Evolutionary conservation across 768 basidiomycete species (phyloP).

Genomic region (Megacollybia marginata): DNA sequence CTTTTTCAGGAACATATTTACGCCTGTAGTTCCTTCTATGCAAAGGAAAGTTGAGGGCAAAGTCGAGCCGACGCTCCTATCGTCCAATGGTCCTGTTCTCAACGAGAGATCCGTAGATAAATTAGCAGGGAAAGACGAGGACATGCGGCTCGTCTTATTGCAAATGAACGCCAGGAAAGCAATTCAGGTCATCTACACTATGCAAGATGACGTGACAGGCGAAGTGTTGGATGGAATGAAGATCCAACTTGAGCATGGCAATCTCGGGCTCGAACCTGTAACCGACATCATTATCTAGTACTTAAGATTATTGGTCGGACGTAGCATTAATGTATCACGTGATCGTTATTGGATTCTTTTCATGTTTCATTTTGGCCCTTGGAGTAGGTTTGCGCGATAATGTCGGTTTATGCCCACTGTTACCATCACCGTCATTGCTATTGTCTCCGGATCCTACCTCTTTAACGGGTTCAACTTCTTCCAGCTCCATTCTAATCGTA

Average conservation of each 20-base stretch:
- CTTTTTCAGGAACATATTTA: constrained; percentile 70
- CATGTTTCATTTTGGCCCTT: too few species aligned
- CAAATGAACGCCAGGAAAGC: constrained; percentile 67
- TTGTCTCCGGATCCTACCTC: too few species aligned
- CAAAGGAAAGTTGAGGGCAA: constrained; percentile 32
- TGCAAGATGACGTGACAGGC: constrained; percentile 55
- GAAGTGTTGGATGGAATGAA: constrained; percentile 57
- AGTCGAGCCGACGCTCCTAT: constrained; percentile 29
- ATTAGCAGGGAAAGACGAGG: neutral
- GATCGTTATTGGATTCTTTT: too few species aligned
- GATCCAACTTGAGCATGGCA: constrained; percentile 47
- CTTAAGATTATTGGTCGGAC: too few species aligned
- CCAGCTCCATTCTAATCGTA: too few species aligned
- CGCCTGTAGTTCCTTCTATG: constrained; percentile 57
- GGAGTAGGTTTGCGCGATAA: too few species aligned
- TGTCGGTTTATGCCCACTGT: too few species aligned
- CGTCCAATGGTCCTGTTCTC: constrained; percentile 45
- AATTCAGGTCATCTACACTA: constrained; percentile 58
- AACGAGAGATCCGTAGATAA: constrained; percentile 25
- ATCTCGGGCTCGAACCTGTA: constrained; percentile 36
- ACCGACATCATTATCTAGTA: too few species aligned
- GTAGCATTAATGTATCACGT: too few species aligned
- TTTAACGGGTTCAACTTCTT: too few species aligned
- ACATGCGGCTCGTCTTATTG: constrained; percentile 47
- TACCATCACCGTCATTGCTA: too few species aligned